Base-by-base conservation (phyloP, 305 asterid species). In the Ruellia speciosa region DNA sequence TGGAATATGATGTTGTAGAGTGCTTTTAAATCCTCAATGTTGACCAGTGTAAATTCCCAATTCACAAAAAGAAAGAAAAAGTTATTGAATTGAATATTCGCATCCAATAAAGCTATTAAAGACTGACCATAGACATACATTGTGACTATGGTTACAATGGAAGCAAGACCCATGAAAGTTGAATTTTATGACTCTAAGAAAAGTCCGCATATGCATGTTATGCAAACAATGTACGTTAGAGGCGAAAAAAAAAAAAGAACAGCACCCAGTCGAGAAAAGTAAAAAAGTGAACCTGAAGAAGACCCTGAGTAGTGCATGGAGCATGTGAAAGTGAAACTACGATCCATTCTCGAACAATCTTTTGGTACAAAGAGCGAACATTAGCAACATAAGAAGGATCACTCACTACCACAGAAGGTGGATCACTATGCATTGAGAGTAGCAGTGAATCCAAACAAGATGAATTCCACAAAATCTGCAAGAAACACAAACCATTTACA, bases 261-360 rank as follows among this genome's bases (percentile, higher is more conserved):
- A 41, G 37, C 14, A 34, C 16, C 8, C 49, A 43, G 1, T 4
- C 14, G 12, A 12, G 34, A 35, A 3, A 60, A 60, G 40, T 34
- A 60, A 56, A 61, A 52, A 67, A 63, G 66, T 20, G 66, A 73
- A 92, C 99, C 99, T 92, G 99, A 76, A 93, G 99, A 73, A 93
- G 97, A 62, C 99, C 99, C 88, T 93, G 99, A 68, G 81, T 84
- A 13, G 97, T 85, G 89, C 99, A 93, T 19, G 99, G 99, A 68
- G 99, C 99, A 74, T 89, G 81, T 62, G 99, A 93, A 62, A 93
- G 95, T 24, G 99, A 89, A 64, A 89, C 79, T 61, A 89, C 58
- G 33, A 93, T 89, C 99, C 99, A 93, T 60, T 93, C 99, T 28
- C 94, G 83, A 58, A 89, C 96, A 73, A 79, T 71, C 80, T 72